phyloP scores from a whole-genome alignment of 2,329 filamentous ascomycete genomes.

The Fusarium sp. region DNA sequence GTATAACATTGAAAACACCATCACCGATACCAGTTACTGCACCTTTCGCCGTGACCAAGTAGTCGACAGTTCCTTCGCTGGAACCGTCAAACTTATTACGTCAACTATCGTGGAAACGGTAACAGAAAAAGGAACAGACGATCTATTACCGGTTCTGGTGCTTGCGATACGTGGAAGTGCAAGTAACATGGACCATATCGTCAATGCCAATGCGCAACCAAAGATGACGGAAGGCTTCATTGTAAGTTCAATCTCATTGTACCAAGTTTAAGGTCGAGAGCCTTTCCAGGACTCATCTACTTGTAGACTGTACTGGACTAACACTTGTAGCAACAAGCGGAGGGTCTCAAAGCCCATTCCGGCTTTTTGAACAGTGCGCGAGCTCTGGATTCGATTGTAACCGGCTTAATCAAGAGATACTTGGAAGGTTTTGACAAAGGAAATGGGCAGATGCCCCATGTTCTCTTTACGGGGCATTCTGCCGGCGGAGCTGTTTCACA shows the following conservation, averaged over 20 bases:
- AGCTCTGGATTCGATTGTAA: slow-evolving; percentile 18
- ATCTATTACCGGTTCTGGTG: slow-evolving; percentile 24
- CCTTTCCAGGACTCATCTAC: background rate
- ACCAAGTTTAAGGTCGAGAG: background rate
- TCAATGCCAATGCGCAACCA: slow-evolving; percentile 30
- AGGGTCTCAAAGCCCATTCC: slow-evolving; percentile 26
- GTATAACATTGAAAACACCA: slow-evolving; percentile 16
- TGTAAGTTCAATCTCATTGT: slow-evolving; percentile 9
- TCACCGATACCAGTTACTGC: slow-evolving; percentile 19
- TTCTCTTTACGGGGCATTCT: slow-evolving; percentile 41
- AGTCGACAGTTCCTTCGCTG: slow-evolving; percentile 13
- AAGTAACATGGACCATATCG: slow-evolving; percentile 41
- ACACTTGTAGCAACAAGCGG: slow-evolving; percentile 1
- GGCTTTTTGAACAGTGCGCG: slow-evolving; percentile 34
- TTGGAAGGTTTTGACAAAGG: background rate
- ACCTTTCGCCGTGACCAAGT: slow-evolving; percentile 18
- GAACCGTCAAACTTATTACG: slow-evolving; percentile 29
- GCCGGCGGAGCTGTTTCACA: slow-evolving; percentile 41
- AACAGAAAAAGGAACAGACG: background rate
- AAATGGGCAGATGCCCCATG: slow-evolving; percentile 7
- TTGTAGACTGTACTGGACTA: background rate
- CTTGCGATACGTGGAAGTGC: slow-evolving; percentile 38
- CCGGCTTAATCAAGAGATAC: slow-evolving; percentile 9
- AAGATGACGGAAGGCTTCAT: slow-evolving; percentile 17
- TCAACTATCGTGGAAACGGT: slow-evolving; percentile 23